phyloP scores from a whole-genome alignment of 2,329 filamentous ascomycete species.

The Arthroderma sp. region DNA sequence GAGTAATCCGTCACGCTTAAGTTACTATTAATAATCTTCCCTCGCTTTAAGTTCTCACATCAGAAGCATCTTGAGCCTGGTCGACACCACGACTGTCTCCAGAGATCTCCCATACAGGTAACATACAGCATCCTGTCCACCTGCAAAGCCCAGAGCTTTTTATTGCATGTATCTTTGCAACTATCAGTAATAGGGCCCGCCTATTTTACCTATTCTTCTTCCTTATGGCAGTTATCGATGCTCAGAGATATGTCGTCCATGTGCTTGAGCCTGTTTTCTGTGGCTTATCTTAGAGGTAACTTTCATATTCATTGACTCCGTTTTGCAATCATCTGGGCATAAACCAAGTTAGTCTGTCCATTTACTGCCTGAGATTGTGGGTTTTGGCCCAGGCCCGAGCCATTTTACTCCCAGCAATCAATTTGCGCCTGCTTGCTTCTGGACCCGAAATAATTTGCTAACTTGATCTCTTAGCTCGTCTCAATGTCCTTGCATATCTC shows the following conservation, averaged over 20 bases:
- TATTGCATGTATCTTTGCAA: too few relatives aligned
- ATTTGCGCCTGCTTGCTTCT: not conserved
- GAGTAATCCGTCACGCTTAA: too few relatives aligned
- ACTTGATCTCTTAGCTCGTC: not conserved
- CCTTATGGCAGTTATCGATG: conserved; percentile 30
- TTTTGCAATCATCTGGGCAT: conserved; percentile 1
- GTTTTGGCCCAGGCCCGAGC: not conserved
- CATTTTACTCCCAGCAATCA: not conserved
- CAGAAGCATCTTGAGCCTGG: too few relatives aligned
- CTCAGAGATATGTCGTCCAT: conserved; percentile 33
- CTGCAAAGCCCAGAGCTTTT: too few relatives aligned
- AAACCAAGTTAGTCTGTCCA: not conserved
- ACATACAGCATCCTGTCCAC: too few relatives aligned
- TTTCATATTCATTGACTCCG: conserved; percentile 20
- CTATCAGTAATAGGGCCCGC: too few relatives aligned
- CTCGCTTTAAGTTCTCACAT: too few relatives aligned
- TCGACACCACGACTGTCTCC: too few relatives aligned
- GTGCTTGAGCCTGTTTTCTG: conserved; percentile 31
- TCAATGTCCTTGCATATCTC: not conserved
- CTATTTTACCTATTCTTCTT: conserved; percentile 7
- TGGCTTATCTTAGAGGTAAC: conserved; percentile 27
- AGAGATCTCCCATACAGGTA: too few relatives aligned
- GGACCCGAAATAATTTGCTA: not conserved
- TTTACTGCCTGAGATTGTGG: not conserved
- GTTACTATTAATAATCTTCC: too few relatives aligned